These are phyloP conservation scores for Marchantia polymorpha DNA, from an alignment of 225 moss, liverwort and hornwort species.

Conservation along the genomic window DNA sequence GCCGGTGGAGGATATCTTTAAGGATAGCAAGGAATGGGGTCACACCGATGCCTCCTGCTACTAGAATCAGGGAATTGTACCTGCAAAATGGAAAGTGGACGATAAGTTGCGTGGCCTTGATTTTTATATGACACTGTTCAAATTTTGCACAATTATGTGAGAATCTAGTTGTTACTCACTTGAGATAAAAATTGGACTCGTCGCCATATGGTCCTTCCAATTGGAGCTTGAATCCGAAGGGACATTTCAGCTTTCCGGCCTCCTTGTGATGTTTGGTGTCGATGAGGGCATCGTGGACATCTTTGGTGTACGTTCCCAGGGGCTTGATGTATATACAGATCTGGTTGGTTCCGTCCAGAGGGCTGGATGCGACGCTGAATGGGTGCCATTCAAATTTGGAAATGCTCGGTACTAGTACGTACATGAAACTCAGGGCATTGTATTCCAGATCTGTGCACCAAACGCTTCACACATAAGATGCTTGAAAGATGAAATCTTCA, in stretches of 20 bases:
- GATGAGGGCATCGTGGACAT: constrained; percentile 30
- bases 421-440: constrained; percentile 57
- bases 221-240: constrained; percentile 35
- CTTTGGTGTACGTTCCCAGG: constrained; percentile 40
- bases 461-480: background rate
- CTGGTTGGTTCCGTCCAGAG: constrained; percentile 43
- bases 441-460: constrained; percentile 43
- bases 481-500: background rate
- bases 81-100: background rate
- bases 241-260: constrained; percentile 28
- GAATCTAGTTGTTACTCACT: constrained; percentile 9
- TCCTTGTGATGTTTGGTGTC: constrained; percentile 36
- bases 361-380: constrained; percentile 67
- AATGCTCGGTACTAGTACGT: constrained; percentile 52
- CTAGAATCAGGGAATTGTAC: constrained; percentile 50
- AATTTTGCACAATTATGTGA: background rate
- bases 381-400: constrained; percentile 73
- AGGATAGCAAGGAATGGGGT: constrained; percentile 64
- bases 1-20: constrained; percentile 49
- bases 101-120: background rate
- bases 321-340: constrained; percentile 67
- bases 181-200: constrained; percentile 47
- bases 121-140: background rate
- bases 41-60: constrained; percentile 71
- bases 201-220: constrained; percentile 65